Base-by-base conservation (phyloP, 2,329 filamentous ascomycete species). In the Aspergillus sp. region DNA sequence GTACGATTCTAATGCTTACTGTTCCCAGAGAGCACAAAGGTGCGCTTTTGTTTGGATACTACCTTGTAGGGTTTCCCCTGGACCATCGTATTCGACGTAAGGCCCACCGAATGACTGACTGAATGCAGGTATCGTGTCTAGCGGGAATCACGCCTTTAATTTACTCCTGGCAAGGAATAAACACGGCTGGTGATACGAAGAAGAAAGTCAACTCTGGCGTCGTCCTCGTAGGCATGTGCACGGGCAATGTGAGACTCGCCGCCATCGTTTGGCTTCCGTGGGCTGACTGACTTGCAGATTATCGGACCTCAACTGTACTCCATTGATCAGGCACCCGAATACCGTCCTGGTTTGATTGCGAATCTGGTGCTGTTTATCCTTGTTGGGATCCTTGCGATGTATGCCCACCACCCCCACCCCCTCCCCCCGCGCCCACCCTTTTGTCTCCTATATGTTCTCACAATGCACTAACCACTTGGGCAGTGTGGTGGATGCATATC, bases 11-110 rank as follows among this genome's bases (percentile, higher is more conserved):
- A 23, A 81, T 85, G 76, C 73, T 85, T 47, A 80, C 80, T 0
- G 76, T 84, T 0, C 79, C 81, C 0, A 75, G 81, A 3, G 64
- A 75, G 1, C 76, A 83, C 25, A 83, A 83, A 62, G 82, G 81
- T 0, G 81, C 80, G 7, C 68, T 84, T 34, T 72, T 85, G 11
- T 79, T 84, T 51, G 82, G 82, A 0, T 84, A 84, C 64, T 85
- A 85, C 62, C 70, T 85, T 15, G 81, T 83, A 58, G 28, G 62
- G 17, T 13, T 0, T 13, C 15, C 15, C 30, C n/a, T 4, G 6
- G 17, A 3, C 7, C 1, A 19, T 23, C 2, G 1, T 7, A 4
- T 9, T 9, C 1, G 9, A 41, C 15, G 34, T 41, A 15, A 15
- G 5, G 0, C 45, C 7, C 2, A 23, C 7, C 31, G 4, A 19